These are phyloP conservation scores for Heterobasidion irregulare DNA, from an alignment of 1,284 basidiomycete genomes.

Conservation along the genomic window DNA sequence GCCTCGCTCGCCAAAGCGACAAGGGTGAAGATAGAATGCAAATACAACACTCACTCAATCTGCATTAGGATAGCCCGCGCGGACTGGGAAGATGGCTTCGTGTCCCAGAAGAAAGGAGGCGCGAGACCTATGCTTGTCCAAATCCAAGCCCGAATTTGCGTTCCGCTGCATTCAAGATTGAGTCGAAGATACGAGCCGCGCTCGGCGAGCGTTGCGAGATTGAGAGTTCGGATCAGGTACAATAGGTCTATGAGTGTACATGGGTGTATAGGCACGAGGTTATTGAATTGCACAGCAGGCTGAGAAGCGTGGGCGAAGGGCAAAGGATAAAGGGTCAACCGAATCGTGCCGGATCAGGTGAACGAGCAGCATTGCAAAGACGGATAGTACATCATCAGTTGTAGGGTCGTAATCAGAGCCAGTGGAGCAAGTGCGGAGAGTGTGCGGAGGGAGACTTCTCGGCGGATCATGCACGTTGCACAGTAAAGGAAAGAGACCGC, in stretches of 20 bases:
- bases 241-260: too few species aligned
- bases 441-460: not conserved
- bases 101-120: conserved; percentile 89
- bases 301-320: too few species aligned
- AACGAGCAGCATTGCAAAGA: too few species aligned
- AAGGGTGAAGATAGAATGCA: not conserved
- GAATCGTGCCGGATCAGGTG: too few species aligned
- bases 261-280: too few species aligned
- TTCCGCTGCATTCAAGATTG: not conserved
- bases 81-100: conserved; percentile 86
- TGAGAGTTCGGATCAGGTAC: not conserved
- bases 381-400: not conserved
- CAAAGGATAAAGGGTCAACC: too few species aligned
- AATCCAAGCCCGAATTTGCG: not conserved
- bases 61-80: conserved; percentile 68
- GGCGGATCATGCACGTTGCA: not conserved
- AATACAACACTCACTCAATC: conserved; percentile 51
- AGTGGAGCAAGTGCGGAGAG: too few species aligned
- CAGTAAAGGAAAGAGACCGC: not conserved
- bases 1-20: too few species aligned
- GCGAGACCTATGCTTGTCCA: conserved; percentile 47
- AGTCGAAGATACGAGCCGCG: too few species aligned
- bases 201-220: not conserved
- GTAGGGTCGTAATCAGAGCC: too few species aligned
- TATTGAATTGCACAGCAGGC: too few species aligned